Base-by-base conservation (phyloP, 2,329 filamentous ascomycete genomes). In the Trichoderma breve region DNA sequence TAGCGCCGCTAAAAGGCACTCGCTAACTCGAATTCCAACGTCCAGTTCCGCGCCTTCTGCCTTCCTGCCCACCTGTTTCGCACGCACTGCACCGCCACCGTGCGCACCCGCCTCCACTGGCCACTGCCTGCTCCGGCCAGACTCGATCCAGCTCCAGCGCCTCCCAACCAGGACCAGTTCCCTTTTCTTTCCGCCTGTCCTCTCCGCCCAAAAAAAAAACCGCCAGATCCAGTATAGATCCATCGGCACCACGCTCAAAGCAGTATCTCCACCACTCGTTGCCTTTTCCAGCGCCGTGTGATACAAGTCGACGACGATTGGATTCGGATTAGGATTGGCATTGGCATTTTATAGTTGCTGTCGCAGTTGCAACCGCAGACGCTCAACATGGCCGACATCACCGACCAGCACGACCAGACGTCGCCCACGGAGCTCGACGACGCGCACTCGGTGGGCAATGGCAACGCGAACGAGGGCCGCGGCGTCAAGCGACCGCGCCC, bases 401-500 rank as follows among this genome's bases (percentile, higher is more conserved):
- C 91, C 77, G 90, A 92, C 80, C 91, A 92, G 81, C 90, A 93
- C 86, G 90, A 92, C 79, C 91, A 93, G 81, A 90, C 90, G 78
- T 92, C 92, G 77, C 90, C 91, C 74, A 90, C 89, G 78, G 91
- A 92, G 78, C 88, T 92, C 80, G 92, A 94, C 79, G 92, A 94
- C 77, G 82, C 88, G 77, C 90, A 93, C 80, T 84, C 88, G 76
- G 87, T 89, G 77, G 92, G 92, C 83, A 94, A 95, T 85, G 92
- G 92, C 82, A 91, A 85, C 78, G 86, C 85, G 77, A 86, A 84
- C 76, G 92, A 95, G 80, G 89, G 85, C 83, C 93, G 95, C 81
- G 94, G 94, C 82, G 89, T 94, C 84, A 98, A 98, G 89, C 94
- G 95, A 78, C 89, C 89, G 83, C 93, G 96, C 81, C 90, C 93